Evolutionary conservation across 129 eudicot species (phyloP).

Genomic region (Escallonia rubra): DNA sequence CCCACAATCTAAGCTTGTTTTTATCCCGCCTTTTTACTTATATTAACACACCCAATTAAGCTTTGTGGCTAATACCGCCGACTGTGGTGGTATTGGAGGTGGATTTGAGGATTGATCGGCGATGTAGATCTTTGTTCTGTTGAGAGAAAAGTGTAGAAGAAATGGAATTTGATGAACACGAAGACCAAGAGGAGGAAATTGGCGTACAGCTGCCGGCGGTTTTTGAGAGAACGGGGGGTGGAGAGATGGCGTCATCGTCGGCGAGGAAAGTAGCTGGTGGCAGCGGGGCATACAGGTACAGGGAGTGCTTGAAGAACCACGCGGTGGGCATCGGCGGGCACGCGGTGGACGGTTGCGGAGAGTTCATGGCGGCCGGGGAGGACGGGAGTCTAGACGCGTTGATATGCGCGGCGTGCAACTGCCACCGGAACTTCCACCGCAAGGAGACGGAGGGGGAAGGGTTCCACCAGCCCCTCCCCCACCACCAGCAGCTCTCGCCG

Average conservation of each 20-base stretch:
- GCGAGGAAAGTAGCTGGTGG: slow-evolving; percentile 5
- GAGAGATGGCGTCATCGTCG: not conserved
- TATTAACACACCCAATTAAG: not conserved
- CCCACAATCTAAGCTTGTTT: slow-evolving; percentile 20
- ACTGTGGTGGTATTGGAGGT: not conserved
- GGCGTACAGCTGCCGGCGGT: slow-evolving; percentile 23
- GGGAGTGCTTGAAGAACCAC: slow-evolving; percentile 66
- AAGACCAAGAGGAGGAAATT: slow-evolving; percentile 57
- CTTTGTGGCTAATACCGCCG: not conserved
- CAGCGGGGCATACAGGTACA: slow-evolving; percentile 33
- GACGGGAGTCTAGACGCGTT: slow-evolving; percentile 63
- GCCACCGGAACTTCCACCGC: slow-evolving; percentile 76
- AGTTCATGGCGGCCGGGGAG: slow-evolving; percentile 72
- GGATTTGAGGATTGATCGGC: slow-evolving; percentile 9
- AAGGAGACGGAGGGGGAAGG: slow-evolving; percentile 37
- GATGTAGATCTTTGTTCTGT: slow-evolving; percentile 1
- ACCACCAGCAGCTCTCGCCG: slow-evolving; percentile 18
- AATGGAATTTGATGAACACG: slow-evolving; percentile 70
- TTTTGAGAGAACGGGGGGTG: slow-evolving; percentile 4
- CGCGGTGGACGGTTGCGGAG: slow-evolving; percentile 73
- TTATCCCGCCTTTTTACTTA: slow-evolving; percentile 3
- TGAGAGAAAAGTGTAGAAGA: not conserved
- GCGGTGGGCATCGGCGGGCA: slow-evolving; percentile 61
- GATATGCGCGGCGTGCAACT: slow-evolving; percentile 67
- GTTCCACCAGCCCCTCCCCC: slow-evolving; percentile 21